Evolutionary conservation across 495 filamentous ascomycete species (phyloP), one percentile per base, ranked within the genome.

Genomic region (Trichoderma reesei): DNA sequence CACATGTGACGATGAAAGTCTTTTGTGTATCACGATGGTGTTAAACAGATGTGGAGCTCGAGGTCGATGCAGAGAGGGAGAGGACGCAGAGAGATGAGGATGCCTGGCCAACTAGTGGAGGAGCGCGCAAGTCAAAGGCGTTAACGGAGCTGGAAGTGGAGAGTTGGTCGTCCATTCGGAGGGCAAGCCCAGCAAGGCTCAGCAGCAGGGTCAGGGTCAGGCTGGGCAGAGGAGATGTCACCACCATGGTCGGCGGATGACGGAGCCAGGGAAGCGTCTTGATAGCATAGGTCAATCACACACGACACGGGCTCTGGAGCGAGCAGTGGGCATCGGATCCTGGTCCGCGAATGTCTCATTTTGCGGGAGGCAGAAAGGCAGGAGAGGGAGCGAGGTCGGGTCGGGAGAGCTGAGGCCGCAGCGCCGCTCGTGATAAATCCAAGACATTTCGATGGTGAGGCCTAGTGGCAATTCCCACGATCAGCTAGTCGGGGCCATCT

Each of bases 361-460:
- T 48, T 18, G 9, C 44, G 4, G 18, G n/a, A 7, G 44, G 18
- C 14, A 18, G 3, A 44, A 16, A n/a, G n/a, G 14, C 14, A 44
- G 41, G 9, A 20, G 16, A 48, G 44, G 14, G 18, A 18, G 44
- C 26, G 8, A 48, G 44, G 18, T n/a, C 16, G 18, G 44, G 44
- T 48, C 44, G 44, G 44, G 16, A 18, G 13, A 18, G 44, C n/a
- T 48, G 44, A 7, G 44, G 7, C 9, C n/a, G 44, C 44, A 18
- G 44, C 44, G 44, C 44, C 18, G 44, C 16, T 18, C 44, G 9
- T 18, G 44, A 48, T 48, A 48, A 48, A 48, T 48, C 44, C 18
- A 48, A 48, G 44, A 48, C 44, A 48, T 48, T 48, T 48, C 44
- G 44, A 48, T 48, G 44, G 44, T 48, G 44, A 48, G 18, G 16